Evolutionary conservation across 306 rosid genomes (phyloP).

Genomic region (Quercus suber): DNA sequence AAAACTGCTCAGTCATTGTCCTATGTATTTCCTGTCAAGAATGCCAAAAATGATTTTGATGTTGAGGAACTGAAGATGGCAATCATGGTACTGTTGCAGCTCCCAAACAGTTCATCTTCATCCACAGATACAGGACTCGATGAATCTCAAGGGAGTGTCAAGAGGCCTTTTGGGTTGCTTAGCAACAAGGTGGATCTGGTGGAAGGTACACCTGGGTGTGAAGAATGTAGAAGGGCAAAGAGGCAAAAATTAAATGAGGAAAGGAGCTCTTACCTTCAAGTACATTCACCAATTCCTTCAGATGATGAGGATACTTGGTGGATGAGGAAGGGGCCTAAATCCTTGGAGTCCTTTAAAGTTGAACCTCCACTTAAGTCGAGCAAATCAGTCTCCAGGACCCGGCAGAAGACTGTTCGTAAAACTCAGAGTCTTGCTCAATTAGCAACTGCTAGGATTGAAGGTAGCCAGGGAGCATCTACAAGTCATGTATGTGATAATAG

Average conservation of each 20-base stretch:
- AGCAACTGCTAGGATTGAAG: slow-evolving; percentile 89
- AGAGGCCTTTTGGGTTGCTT: slow-evolving; percentile 44
- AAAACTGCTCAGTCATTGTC: slow-evolving; percentile 36
- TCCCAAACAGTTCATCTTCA: slow-evolving; percentile 46
- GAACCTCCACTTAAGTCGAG: slow-evolving; percentile 64
- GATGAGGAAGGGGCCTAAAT: slow-evolving; percentile 74
- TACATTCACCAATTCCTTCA: slow-evolving; percentile 45
- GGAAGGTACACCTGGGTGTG: slow-evolving; percentile 91
- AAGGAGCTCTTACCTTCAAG: slow-evolving; percentile 55
- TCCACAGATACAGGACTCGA: slow-evolving; percentile 42
- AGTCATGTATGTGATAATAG: slow-evolving; percentile 88
- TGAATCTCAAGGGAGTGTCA: slow-evolving; percentile 57
- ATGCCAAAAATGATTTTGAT: slow-evolving; percentile 40
- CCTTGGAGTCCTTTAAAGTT: slow-evolving; percentile 59
- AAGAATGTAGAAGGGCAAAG: slow-evolving; percentile 85
- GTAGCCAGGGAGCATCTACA: slow-evolving; percentile 97
- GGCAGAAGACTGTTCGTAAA: slow-evolving; percentile 73
- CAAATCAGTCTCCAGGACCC: slow-evolving; percentile 68
- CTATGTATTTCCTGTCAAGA: slow-evolving; percentile 37
- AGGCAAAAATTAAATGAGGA: slow-evolving; percentile 75
- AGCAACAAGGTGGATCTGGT: slow-evolving; percentile 52
- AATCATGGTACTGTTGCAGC: slow-evolving; percentile 57
- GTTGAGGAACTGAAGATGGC: slow-evolving; percentile 75
- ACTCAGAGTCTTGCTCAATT: slow-evolving; percentile 86
- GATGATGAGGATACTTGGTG: slow-evolving; percentile 91